phyloP scores from a whole-genome alignment of 1,284 basidiomycete genomes.

The Cronartium ribicola region DNA sequence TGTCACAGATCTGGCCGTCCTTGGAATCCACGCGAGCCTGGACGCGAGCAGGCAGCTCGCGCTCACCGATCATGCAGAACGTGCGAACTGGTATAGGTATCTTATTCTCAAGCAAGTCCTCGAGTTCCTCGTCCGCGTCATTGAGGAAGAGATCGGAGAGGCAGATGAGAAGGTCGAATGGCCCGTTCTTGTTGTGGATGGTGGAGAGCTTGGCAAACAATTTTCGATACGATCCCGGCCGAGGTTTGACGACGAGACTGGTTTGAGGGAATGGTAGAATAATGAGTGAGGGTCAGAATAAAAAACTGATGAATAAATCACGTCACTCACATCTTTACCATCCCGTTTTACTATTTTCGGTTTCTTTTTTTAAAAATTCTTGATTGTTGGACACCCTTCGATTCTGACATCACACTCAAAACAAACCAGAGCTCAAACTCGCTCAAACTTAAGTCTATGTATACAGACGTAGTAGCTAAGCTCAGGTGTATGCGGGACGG shows the following conservation, averaged over 20 bases:
- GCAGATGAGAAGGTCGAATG: constrained; percentile 82
- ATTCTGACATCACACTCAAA: too few species aligned
- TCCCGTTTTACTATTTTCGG: too few species aligned
- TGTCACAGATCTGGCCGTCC: constrained; percentile 28
- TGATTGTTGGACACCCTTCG: too few species aligned
- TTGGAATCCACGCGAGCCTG: not conserved
- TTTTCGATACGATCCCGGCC: constrained; percentile 67
- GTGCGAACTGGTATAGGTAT: constrained; percentile 51
- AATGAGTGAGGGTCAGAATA: too few species aligned
- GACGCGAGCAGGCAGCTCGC: not conserved
- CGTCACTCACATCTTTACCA: too few species aligned
- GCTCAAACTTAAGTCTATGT: too few species aligned
- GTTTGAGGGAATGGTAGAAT: constrained; percentile 32
- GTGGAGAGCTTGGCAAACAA: constrained; percentile 74
- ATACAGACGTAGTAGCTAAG: too few species aligned
- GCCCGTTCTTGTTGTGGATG: constrained; percentile 89
- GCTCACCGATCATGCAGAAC: constrained; percentile 42
- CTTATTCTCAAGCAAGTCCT: constrained; percentile 62
- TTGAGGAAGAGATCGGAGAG: constrained; percentile 85
- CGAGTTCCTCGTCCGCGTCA: constrained; percentile 57
- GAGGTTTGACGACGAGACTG: constrained; percentile 81
- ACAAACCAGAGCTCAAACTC: too few species aligned
- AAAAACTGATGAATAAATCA: too few species aligned
- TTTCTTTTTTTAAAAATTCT: too few species aligned
- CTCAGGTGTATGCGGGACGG: too few species aligned